phyloP scores from a whole-genome alignment of 768 basidiomycete genomes.

The Mycena maculata region DNA sequence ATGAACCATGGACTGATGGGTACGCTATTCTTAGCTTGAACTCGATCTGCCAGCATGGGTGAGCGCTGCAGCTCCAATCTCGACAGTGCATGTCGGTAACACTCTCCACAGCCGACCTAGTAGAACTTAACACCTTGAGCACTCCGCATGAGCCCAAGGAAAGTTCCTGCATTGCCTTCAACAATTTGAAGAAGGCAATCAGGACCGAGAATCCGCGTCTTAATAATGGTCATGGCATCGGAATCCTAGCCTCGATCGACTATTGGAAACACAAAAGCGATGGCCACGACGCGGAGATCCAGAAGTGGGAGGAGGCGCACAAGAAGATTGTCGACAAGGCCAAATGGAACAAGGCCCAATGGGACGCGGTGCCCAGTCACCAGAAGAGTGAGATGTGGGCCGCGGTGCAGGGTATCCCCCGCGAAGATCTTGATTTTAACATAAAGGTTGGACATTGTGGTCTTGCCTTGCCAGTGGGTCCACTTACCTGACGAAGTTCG shows the following conservation, averaged over 20 bases:
- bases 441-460: constrained; percentile 51
- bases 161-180: constrained; percentile 77
- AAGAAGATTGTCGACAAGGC: too few species aligned
- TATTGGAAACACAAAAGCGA: too few species aligned
- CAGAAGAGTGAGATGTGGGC: too few species aligned
- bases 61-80: constrained; percentile 19
- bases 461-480: not conserved
- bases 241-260: too few species aligned
- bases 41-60: constrained; percentile 35
- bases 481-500: constrained; percentile 41
- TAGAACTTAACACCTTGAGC: constrained; percentile 68
- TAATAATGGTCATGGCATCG: constrained; percentile 72
- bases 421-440: too few species aligned
- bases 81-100: not conserved
- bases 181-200: constrained; percentile 62
- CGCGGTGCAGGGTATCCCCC: too few species aligned
- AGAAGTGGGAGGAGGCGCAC: too few species aligned
- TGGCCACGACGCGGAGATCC: too few species aligned
- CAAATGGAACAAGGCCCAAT: too few species aligned
- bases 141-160: constrained; percentile 67
- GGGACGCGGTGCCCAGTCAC: too few species aligned
- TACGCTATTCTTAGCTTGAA: constrained; percentile 9
- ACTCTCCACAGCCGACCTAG: constrained; percentile 61
- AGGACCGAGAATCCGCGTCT: constrained; percentile 75
- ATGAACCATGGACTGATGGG: not conserved